phyloP scores from a whole-genome alignment of 2,329 filamentous ascomycete genomes.

The Sporothrix brasiliensis region DNA sequence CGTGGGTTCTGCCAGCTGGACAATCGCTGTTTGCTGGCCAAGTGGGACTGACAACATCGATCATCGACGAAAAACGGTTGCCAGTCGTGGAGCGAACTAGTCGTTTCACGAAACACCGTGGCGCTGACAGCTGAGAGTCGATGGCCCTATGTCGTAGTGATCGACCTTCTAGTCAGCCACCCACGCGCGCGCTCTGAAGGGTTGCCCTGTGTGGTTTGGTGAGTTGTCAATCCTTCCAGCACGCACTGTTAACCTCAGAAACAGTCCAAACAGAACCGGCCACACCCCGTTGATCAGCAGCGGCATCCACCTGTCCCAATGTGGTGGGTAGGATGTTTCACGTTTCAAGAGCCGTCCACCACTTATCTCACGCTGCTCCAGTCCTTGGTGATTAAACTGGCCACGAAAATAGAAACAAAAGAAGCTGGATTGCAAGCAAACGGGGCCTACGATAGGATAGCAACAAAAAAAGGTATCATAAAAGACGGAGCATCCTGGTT shows the following conservation, averaged over 20 bases:
- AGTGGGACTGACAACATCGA: background rate
- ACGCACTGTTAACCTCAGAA: too few relatives aligned
- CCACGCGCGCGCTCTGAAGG: constrained; percentile 9
- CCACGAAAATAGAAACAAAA: constrained; percentile 32
- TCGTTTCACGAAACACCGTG: constrained; percentile 20
- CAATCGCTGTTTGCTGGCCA: background rate
- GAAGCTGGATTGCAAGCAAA: background rate
- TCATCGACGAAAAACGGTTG: background rate
- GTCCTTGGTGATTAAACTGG: constrained; percentile 33
- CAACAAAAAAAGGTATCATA: background rate
- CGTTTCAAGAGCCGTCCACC: constrained; percentile 29
- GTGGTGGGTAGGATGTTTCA: constrained; percentile 30
- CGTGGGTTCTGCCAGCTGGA: background rate
- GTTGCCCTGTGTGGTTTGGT: background rate
- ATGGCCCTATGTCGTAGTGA: background rate
- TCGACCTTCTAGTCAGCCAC: background rate
- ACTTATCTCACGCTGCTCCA: constrained; percentile 14
- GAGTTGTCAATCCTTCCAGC: too few relatives aligned
- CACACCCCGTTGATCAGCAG: background rate
- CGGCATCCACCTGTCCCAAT: too few relatives aligned
- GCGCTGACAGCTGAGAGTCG: background rate
- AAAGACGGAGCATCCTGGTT: background rate
- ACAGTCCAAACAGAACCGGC: background rate
- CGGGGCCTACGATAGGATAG: background rate
- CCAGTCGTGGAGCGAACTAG: background rate